Percentiles rank a stretch among this genome's conserved stretches.
Conservation (phyloP, 2,329 filamentous ascomycete species). For the Rutstroemia sydowiana region DNA sequence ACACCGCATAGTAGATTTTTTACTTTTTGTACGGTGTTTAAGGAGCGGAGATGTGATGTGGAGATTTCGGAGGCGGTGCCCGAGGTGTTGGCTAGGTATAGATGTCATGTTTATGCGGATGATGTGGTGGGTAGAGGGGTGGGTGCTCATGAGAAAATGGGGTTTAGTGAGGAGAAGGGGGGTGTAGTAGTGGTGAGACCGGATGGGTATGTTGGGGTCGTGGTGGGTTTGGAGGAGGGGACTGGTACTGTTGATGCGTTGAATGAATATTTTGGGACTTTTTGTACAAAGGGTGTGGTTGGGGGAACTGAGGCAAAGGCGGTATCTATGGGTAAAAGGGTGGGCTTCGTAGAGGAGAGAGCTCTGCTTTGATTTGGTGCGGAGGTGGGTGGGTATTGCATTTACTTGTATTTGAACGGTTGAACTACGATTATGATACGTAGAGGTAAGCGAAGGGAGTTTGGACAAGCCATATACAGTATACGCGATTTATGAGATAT, state of each 20-base stretch:
- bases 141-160: conserved; percentile 81
- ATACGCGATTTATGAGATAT: too few relatives aligned
- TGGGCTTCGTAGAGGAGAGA: not conserved
- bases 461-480: too few relatives aligned
- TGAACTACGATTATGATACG: too few relatives aligned
- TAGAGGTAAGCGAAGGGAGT: too few relatives aligned
- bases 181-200: conserved; percentile 79
- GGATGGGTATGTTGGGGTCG: conserved; percentile 79
- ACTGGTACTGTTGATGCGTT: conserved; percentile 72
- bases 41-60: conserved; percentile 57
- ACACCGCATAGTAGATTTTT: conserved; percentile 82
- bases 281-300: conserved; percentile 59
- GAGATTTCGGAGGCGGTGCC: conserved; percentile 69
- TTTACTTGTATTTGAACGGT: too few relatives aligned
- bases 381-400: not conserved
- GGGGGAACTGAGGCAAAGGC: conserved; percentile 34
- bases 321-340: conserved; percentile 27
- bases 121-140: conserved; percentile 68
- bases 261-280: conserved; percentile 73
- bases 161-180: conserved; percentile 63
- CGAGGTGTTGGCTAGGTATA: conserved; percentile 62
- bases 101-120: conserved; percentile 79
- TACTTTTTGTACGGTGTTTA: conserved; percentile 70
- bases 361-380: not conserved
- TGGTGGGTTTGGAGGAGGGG: conserved; percentile 67